Evolutionary conservation across 148 eudicot species (phyloP), one percentile per base, ranked within the genome.

Genomic region (Chenopodium album): DNA sequence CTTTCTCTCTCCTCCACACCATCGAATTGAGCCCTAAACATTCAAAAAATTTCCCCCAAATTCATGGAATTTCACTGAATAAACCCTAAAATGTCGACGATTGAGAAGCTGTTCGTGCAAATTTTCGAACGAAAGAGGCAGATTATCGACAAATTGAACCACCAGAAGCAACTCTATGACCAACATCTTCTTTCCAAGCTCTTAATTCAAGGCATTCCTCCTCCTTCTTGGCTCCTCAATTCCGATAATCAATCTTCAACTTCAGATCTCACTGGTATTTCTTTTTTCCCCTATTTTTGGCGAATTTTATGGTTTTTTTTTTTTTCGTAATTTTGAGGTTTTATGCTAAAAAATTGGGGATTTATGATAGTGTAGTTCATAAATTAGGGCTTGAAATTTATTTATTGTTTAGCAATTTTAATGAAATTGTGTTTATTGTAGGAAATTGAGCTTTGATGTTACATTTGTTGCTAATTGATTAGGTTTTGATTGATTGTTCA

Each of bases 111-210:
- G 41, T 86, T 95, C 47, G 86, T 85, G 37, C 90, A 90, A 80
- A 88, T 95, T 75, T 92, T 91, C 88, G 97, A 95, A 46, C 88
- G 89, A 66, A 94, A 90, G 89, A 79, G 86, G 56, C 79, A 79
- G 75, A 88, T 92, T 34, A 87, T 89, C 74, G 90, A 92, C 63
- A 87, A 87, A 73, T 87, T 90, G 76, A 88, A 90, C 86, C 89
- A 89, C 20, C 97, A 91, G 29, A 87, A 91, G 59, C 90, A 89
- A 32, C 76, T 88, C 17, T 93, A 89, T 86, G 85, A 83, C 52
- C 92, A 90, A 76, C 87, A 90, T 41, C 98, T 94, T 84, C 92
- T 91, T 64, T 91, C 99, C 32, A 90, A 90, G 81, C 89, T 89
- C 81, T 81, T 92, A 22, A 85, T 92, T 75, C 87, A 92, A 26